These are phyloP conservation scores for Powellomyces hirtus DNA, from an alignment of 192 early-diverging fungal genomes.

Conservation along the genomic window DNA sequence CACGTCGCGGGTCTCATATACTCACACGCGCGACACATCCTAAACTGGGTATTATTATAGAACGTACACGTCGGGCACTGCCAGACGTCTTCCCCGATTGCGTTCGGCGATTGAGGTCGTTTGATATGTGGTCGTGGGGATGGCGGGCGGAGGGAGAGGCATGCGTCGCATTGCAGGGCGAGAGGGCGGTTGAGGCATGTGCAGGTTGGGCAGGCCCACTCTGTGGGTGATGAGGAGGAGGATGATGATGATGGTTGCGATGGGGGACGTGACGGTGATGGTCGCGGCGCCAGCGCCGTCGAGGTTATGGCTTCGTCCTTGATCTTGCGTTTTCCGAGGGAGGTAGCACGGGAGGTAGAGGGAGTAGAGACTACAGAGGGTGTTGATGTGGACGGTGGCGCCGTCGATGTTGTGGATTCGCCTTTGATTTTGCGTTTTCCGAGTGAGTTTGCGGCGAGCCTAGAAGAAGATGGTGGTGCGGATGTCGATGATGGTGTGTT, in stretches of 20 bases:
- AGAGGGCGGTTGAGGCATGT: conserved; percentile 53
- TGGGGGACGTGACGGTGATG: neutral
- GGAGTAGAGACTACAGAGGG: neutral
- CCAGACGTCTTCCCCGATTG: conserved; percentile 29
- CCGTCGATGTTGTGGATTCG: neutral
- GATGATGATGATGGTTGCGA: neutral
- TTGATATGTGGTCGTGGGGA: conserved; percentile 3
- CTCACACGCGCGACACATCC: conserved; percentile 10
- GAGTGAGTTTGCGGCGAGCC: neutral
- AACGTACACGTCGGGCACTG: conserved; percentile 57
- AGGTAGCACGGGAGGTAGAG: neutral
- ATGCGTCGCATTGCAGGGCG: conserved; percentile 47
- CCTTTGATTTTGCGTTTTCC: neutral
- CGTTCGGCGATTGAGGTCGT: neutral
- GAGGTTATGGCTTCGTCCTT: no score
- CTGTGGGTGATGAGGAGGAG: neutral
- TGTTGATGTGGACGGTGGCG: neutral
- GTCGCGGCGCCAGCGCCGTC: neutral
- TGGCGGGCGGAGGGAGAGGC: conserved; percentile 28
- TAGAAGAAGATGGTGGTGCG: neutral
- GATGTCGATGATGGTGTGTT: neutral
- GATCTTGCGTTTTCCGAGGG: no score
- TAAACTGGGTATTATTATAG: conserved; percentile 7
- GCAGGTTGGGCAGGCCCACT: conserved; percentile 56
- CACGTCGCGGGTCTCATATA: neutral